Base-by-base conservation (phyloP, 257 asterid genomes). In the Thymus quinquecostatus region DNA sequence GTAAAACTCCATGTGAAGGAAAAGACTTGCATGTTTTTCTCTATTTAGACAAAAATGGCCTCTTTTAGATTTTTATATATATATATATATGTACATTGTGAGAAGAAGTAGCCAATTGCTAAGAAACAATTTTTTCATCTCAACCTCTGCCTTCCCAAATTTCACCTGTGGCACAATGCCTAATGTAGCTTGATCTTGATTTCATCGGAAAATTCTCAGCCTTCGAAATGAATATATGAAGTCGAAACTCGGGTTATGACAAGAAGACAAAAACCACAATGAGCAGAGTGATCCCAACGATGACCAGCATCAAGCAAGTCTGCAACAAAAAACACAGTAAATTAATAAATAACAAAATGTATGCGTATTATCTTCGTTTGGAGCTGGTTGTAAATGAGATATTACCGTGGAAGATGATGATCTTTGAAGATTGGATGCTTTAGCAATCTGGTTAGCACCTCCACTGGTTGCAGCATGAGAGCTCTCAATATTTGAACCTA, bases 221-320 rank as follows among this genome's bases (percentile, higher is more conserved):
- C 71, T 53, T 53, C 66, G 28, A 75, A 21, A 27, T 60, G 57
- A 49, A 60, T 28, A 29, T 28, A 65, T 8, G 55, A 51, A 12
- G 44, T 32, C 5, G n/a, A 33, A 43, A 47, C 33, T 14, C n/a
- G 44, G 79, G 64, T 74, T 77, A 86, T 3, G 75, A 81, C 53
- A 74, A 75, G 8, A 81, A 69, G 4, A 81, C 81, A 28, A 85
- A 73, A 28, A 87, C 68, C 29, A 81, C 78, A 32, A 87, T 87
- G 8, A 87, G 87, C 62, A 87, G 74, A 36, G 78, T 71, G 68
- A 83, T 85, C 55, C 86, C 88, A 1, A 78, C 68, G 1, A 87
- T 85, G 58, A 87, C 80, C 80, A 83, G 77, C 75, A 83, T 64
- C 79, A 87, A 77, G 53, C 92, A 87, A 6, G 81, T 75, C 92